A percentile compares a stretch with the other conserved stretches of the same genome.
Evolutionary conservation across 1,139 yeast genomes (phyloP).

Genomic region (Suhomyces atakaporum): DNA sequence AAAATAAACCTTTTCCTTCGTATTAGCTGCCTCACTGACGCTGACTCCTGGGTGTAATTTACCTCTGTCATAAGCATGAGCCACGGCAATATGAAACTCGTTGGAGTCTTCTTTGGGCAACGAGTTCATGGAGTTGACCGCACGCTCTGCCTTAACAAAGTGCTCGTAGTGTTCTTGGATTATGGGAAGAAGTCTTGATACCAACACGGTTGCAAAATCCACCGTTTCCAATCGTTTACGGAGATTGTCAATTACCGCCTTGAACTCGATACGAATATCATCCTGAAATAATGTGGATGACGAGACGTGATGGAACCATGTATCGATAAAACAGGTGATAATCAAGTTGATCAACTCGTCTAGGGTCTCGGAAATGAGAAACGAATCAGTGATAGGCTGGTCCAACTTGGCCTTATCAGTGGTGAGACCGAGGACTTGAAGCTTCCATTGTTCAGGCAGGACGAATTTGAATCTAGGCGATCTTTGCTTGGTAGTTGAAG

Average conservation of each 20-base stretch:
- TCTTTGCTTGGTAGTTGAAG: slow-evolving; percentile 1
- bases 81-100: slow-evolving; percentile 54
- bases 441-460: slow-evolving; percentile 11
- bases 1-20: slow-evolving; percentile 55
- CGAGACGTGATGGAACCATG: slow-evolving; percentile 65
- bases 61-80: slow-evolving; percentile 59
- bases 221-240: slow-evolving; percentile 41
- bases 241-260: slow-evolving; percentile 42
- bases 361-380: slow-evolving; percentile 53
- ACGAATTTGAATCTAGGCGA: slow-evolving; percentile 14
- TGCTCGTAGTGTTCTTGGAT: slow-evolving; percentile 64
- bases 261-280: slow-evolving; percentile 52
- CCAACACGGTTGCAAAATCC: slow-evolving; percentile 60
- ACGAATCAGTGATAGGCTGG: slow-evolving; percentile 47
- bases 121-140: slow-evolving; percentile 25
- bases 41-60: slow-evolving; percentile 65
- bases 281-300: slow-evolving; percentile 52
- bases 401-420: slow-evolving; percentile 8
- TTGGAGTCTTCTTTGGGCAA: slow-evolving; percentile 15
- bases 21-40: slow-evolving; percentile 41
- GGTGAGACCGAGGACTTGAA: slow-evolving; percentile 9
- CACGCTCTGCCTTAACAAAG: slow-evolving; percentile 56
- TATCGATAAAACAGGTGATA: slow-evolving; percentile 58
- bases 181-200: slow-evolving; percentile 62
- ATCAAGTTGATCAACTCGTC: slow-evolving; percentile 55